Evolutionary conservation across 208 protist genomes (phyloP).

Genomic region (Balamuthia mandrillaris): DNA sequence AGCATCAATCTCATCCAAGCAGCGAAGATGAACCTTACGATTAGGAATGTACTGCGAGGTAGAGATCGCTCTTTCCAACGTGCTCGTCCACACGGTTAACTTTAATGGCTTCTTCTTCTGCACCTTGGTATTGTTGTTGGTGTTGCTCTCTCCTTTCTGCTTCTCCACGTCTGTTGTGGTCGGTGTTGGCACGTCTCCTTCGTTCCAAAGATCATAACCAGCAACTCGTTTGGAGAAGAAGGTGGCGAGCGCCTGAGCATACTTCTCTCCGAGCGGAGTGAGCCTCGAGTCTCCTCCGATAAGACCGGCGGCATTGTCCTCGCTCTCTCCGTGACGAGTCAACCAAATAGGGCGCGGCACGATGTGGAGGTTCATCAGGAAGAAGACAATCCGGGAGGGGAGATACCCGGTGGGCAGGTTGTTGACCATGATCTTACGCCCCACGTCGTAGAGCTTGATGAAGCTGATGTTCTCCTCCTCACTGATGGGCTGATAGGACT

Average conservation of each 20-base stretch:
- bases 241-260: constrained; percentile 13
- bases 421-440: constrained; percentile 39
- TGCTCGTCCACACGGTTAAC: constrained; percentile 47
- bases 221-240: neutral
- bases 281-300: constrained; percentile 55
- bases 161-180: too few species aligned
- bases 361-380: constrained; percentile 64
- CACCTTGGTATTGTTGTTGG: neutral
- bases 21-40: constrained; percentile 33
- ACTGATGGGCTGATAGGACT: constrained; percentile 44
- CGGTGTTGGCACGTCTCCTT: too few species aligned
- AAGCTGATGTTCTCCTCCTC: constrained; percentile 45
- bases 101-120: neutral
- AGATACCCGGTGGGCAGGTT: constrained; percentile 53
- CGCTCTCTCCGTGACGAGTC: constrained; percentile 65
- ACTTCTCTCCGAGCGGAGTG: constrained; percentile 33
- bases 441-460: constrained; percentile 50
- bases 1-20: constrained; percentile 56
- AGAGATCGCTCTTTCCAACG: constrained; percentile 51
- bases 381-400: constrained; percentile 52
- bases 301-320: constrained; percentile 57
- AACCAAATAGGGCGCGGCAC: constrained; percentile 47
- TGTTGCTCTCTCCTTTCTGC: neutral
- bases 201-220: neutral
- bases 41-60: constrained; percentile 34